These are phyloP conservation scores for Kuraishia floccosa DNA, from an alignment of 805 yeast species.

Conservation along the genomic window DNA sequence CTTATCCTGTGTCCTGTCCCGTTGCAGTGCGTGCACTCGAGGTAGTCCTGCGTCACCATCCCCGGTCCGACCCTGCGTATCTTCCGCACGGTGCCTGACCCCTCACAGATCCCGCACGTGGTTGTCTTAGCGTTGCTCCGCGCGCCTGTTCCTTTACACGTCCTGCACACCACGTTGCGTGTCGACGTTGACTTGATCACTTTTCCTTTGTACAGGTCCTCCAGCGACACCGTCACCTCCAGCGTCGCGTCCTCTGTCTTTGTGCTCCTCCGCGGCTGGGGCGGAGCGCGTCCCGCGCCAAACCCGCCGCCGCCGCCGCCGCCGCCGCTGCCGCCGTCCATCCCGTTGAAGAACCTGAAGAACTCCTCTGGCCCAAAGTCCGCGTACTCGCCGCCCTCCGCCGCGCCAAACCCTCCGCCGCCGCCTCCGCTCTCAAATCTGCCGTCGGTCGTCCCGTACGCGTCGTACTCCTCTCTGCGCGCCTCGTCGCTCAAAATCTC, in stretches of 20 bases:
- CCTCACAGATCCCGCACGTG: conserved; percentile 60
- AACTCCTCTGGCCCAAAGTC: conserved; percentile 67
- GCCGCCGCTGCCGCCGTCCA: conserved; percentile 21
- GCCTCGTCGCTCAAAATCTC: conserved; percentile 70
- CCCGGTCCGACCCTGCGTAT: conserved; percentile 66
- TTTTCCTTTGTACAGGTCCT: conserved; percentile 74
- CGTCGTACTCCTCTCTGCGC: conserved; percentile 47
- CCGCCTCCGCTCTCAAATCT: conserved; percentile 11
- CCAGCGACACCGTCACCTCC: conserved; percentile 52
- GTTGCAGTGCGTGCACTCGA: conserved; percentile 55
- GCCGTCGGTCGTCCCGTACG: conserved; percentile 33
- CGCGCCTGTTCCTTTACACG: conserved; percentile 73
- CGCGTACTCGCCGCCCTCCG: conserved; percentile 21
- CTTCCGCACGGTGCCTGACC: conserved; percentile 52
- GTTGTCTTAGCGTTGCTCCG: conserved; percentile 42
- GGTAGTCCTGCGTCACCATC: conserved; percentile 48
- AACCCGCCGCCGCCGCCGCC: conserved; percentile 8
- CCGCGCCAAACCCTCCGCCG: conserved; percentile 23
- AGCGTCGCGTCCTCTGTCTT: conserved; percentile 60
- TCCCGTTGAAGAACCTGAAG: conserved; percentile 52
- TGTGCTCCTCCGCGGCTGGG: conserved; percentile 8
- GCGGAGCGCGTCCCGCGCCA: conserved; percentile 10
- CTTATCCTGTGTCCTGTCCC: conserved; percentile 57
- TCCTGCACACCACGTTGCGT: conserved; percentile 59
- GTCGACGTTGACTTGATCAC: conserved; percentile 62